Conservation (phyloP, 2,329 filamentous ascomycete genomes). For the Emergomyces pasteurianus region DNA sequence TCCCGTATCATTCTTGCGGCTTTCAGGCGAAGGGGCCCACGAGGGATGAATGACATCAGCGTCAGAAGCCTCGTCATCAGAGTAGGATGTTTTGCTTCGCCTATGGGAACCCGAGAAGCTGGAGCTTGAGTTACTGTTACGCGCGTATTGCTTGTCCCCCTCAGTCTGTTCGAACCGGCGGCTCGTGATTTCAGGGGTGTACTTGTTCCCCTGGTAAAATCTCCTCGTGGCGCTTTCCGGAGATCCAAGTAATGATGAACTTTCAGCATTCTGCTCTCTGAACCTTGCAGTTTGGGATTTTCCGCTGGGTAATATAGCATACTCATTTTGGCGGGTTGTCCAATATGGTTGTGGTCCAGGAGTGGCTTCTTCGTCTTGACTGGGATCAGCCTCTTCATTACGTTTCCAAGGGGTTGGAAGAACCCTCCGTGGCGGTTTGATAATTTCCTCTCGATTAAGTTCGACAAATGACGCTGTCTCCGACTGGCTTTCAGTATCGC, state of each 20-base stretch:
- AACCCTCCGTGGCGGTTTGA: slow-evolving; percentile 13
- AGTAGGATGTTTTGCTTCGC: not conserved
- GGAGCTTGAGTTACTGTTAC: not conserved
- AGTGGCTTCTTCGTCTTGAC: slow-evolving; percentile 14
- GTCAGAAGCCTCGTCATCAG: not conserved
- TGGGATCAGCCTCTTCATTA: slow-evolving; percentile 15
- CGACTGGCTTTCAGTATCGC: slow-evolving; percentile 24
- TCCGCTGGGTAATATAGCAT: slow-evolving; percentile 9
- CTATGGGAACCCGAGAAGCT: not conserved
- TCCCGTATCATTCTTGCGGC: slow-evolving; percentile 2
- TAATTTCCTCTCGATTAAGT: slow-evolving; percentile 12
- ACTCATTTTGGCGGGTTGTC: slow-evolving; percentile 17
- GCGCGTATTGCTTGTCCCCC: too few relatives aligned
- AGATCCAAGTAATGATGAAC: slow-evolving; percentile 10
- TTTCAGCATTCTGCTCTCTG: slow-evolving; percentile 9
- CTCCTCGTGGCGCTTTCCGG: slow-evolving; percentile 10
- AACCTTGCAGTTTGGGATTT: slow-evolving; percentile 11
- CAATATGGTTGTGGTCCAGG: slow-evolving; percentile 19
- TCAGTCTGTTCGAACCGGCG: not conserved
- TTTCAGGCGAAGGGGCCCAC: slow-evolving; percentile 3
- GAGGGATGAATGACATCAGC: not conserved
- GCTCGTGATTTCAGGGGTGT: not conserved
- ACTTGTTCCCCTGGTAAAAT: slow-evolving; percentile 6
- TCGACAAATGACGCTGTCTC: slow-evolving; percentile 15
- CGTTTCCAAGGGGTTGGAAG: slow-evolving; percentile 24